These are phyloP conservation scores for Leccinum pseudoinsigne DNA, from an alignment of 1,284 basidiomycete genomes.

Conservation along the genomic window DNA sequence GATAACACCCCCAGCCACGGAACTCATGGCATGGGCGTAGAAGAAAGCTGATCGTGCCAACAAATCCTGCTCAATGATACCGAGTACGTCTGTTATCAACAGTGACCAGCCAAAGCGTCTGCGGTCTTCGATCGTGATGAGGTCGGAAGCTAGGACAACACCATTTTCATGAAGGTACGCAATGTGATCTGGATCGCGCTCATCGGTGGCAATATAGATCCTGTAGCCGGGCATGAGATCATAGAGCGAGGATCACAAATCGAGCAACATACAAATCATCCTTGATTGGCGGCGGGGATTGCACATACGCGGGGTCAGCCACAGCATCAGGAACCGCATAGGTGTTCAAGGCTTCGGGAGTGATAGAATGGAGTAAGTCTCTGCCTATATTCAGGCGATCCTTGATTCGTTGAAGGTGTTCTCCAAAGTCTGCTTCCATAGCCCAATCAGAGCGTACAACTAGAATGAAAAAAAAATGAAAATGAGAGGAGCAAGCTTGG, in stretches of 20 bases:
- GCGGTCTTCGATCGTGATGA: conserved; percentile 43
- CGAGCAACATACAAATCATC: conserved; percentile 26
- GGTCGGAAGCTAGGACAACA: conserved; percentile 38
- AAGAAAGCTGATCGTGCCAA: conserved; percentile 42
- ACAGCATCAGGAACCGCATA: conserved; percentile 34
- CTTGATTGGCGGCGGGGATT: conserved; percentile 21
- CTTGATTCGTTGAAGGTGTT: conserved; percentile 41
- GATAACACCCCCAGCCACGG: conserved; percentile 39
- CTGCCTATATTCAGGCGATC: conserved; percentile 36
- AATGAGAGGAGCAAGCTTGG: conserved; percentile 24
- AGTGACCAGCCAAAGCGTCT: conserved; percentile 45
- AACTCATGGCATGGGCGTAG: conserved; percentile 48
- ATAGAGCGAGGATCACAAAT: neutral
- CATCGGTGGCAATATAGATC: conserved; percentile 53
- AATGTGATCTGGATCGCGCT: conserved; percentile 39
- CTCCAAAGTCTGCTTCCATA: conserved; percentile 35
- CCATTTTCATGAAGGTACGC: conserved; percentile 37
- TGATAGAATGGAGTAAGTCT: conserved; percentile 27
- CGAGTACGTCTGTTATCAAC: conserved; percentile 45
- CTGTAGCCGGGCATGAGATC: conserved; percentile 25
- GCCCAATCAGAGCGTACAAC: conserved; percentile 39
- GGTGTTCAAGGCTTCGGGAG: conserved; percentile 19
- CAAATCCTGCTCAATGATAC: conserved; percentile 46
- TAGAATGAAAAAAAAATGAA: conserved; percentile 6
- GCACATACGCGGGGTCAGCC: conserved; percentile 22